Evolutionary conservation across 2,329 filamentous ascomycete species (phyloP), one percentile per base, ranked within the genome.

Genomic region (Exophiala bonariae): DNA sequence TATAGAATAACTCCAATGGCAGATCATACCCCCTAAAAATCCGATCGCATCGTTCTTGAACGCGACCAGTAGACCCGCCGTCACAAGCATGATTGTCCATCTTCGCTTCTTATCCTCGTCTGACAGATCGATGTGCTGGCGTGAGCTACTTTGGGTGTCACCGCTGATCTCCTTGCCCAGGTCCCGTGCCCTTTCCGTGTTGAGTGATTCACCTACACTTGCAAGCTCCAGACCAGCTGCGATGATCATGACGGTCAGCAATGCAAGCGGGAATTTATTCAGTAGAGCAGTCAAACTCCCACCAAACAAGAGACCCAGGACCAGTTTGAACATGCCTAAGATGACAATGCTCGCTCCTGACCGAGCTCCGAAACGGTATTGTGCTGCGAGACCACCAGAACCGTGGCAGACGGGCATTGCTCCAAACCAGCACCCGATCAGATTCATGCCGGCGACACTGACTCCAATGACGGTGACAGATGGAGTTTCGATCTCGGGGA

Each of bases 361-460:
- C 38, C 92, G 83, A 3, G 92, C 91, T 1, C 92, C 92, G 58
- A 97, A 97, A 3, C 89, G 83, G 65, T 89, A 89, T 65, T 97
- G 92, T 0, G 87, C 93, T 4, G 93, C 93, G 0, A 97, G 74
- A 0, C 92, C 92, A 2, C 92, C 92, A 1, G 89, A 89, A 4
- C 92, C 92, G 64, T 97, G 93, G 63, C 93, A 97, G 3, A 93
- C 83, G 3, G 92, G 93, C 93, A 96, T 97, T 4, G 86, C 87
- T 38, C 91, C 91, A 60, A 96, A 95, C 87, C 89, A 95, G 60
- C 88, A 91, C 13, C 87, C 86, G 1, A 86, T 66, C 3, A 96
- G 72, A 63, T 97, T 97, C 81, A 96, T 95, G 2, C 75, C 61
- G 0, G 85, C 84, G 3, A 97, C 88, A 44, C 89, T 95, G 50